These are phyloP conservation scores for Podaxis sp. DNA, from an alignment of 768 basidiomycete species.

Conservation along the genomic window DNA sequence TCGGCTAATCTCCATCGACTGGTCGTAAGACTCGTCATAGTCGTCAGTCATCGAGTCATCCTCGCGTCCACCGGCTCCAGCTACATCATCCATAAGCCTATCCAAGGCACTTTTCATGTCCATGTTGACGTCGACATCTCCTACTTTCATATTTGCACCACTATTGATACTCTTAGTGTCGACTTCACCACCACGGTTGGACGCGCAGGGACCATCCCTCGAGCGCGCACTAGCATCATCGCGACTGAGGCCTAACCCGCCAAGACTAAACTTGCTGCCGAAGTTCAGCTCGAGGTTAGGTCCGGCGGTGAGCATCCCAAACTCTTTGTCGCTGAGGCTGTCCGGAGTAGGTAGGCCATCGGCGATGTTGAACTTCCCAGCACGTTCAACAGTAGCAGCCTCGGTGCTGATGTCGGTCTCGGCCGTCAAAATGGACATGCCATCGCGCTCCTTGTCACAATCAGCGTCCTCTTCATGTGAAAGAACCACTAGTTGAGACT, in stretches of 20 bases:
- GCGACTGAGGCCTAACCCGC: constrained; percentile 32
- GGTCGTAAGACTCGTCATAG: constrained; percentile 31
- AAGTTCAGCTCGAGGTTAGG: constrained; percentile 43
- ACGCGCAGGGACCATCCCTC: neutral
- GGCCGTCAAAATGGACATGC: constrained; percentile 37
- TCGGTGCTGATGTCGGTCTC: constrained; percentile 48
- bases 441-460: constrained; percentile 37
- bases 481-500: neutral
- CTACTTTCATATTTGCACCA: constrained; percentile 38
- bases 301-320: constrained; percentile 27
- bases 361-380: constrained; percentile 38
- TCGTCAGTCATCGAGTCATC: constrained; percentile 45
- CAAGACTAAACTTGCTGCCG: constrained; percentile 46
- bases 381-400: constrained; percentile 48
- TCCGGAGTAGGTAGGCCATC: constrained; percentile 19
- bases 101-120: constrained; percentile 77
- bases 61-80: constrained; percentile 37
- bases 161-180: constrained; percentile 24
- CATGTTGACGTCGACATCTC: constrained; percentile 58
- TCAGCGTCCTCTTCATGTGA: constrained; percentile 9
- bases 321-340: constrained; percentile 29
- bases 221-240: constrained; percentile 17
- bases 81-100: constrained; percentile 71
- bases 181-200: neutral
- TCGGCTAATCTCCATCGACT: constrained; percentile 15